phyloP scores from a whole-genome alignment of 495 filamentous ascomycete species.

The Usnea hakonensis region DNA sequence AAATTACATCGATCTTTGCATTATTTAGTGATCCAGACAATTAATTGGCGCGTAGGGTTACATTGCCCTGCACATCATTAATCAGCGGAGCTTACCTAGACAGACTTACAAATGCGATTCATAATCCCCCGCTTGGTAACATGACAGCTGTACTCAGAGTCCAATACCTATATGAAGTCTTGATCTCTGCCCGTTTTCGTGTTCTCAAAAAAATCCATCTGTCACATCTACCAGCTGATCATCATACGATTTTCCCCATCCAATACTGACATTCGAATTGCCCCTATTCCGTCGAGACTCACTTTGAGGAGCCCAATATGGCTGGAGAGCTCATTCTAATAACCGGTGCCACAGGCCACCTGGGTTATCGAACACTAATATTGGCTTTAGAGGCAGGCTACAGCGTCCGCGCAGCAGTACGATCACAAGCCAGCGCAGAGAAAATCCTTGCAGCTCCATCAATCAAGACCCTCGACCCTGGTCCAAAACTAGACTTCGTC shows the following conservation, averaged over 20 bases:
- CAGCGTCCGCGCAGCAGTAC: background rate
- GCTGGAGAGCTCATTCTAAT: constrained; percentile 6
- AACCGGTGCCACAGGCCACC: background rate
- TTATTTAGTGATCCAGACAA: background rate
- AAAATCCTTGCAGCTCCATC: background rate
- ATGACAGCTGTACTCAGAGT: background rate
- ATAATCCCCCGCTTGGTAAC: background rate
- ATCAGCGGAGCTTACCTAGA: background rate
- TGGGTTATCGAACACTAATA: background rate
- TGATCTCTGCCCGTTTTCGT: background rate
- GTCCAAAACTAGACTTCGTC: constrained; percentile 28
- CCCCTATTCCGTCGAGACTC: no score
- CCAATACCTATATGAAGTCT: background rate
- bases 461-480: constrained; percentile 3
- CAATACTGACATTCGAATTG: no score
- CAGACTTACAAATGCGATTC: background rate
- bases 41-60: background rate
- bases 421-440: constrained; percentile 4
- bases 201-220: background rate
- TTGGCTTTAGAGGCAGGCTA: constrained; percentile 6
- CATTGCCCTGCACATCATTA: no score
- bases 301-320: background rate
- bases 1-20: background rate
- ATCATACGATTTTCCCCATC: background rate
- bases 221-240: background rate